A percentile compares a stretch with the other conserved stretches of the same genome.
These are phyloP conservation scores for Paracorniculantispora psalliotae DNA, from an alignment of 2,329 filamentous ascomycete genomes.

Conservation along the genomic window DNA sequence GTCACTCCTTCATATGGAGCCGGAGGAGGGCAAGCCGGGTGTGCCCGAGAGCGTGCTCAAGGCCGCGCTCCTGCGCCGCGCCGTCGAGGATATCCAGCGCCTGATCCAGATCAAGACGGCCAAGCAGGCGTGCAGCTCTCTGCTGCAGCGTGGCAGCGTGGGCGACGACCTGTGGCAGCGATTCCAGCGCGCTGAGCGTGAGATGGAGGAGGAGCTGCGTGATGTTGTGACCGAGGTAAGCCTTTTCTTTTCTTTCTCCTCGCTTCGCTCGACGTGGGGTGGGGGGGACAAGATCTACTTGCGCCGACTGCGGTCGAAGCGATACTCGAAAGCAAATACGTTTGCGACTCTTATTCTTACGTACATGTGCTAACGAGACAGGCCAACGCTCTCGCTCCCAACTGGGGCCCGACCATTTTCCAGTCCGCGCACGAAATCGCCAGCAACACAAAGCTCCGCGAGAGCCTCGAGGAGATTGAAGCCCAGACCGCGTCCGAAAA, in stretches of 20 bases:
- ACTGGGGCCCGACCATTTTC: constrained; percentile 94
- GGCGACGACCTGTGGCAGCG: constrained; percentile 95
- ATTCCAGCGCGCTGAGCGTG: constrained; percentile 87
- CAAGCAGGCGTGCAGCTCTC: constrained; percentile 78
- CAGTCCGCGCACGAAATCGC: constrained; percentile 96
- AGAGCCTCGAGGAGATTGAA: constrained; percentile 70
- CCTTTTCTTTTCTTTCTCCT: neutral
- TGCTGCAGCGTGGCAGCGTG: constrained; percentile 86
- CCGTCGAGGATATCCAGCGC: constrained; percentile 86
- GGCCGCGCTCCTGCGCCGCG: constrained; percentile 81
- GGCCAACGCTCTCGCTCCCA: constrained; percentile 84
- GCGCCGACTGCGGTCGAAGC: too few relatives aligned
- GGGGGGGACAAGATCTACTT: too few relatives aligned
- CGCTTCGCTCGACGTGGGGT: too few relatives aligned
- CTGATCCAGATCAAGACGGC: constrained; percentile 83
- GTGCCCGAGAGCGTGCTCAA: constrained; percentile 81
- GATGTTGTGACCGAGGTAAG: constrained; percentile 89
- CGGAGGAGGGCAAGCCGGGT: constrained; percentile 60
- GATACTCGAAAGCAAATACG: too few relatives aligned
- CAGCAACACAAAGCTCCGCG: constrained; percentile 72
- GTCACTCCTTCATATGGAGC: constrained; percentile 76
- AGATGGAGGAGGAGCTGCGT: constrained; percentile 92
- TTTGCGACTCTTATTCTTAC: neutral
- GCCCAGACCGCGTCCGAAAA: constrained; percentile 67
- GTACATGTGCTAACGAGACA: constrained; percentile 31